phyloP scores from a whole-genome alignment of 202 grass and related monocot species.

The Saccharum hybrid region DNA sequence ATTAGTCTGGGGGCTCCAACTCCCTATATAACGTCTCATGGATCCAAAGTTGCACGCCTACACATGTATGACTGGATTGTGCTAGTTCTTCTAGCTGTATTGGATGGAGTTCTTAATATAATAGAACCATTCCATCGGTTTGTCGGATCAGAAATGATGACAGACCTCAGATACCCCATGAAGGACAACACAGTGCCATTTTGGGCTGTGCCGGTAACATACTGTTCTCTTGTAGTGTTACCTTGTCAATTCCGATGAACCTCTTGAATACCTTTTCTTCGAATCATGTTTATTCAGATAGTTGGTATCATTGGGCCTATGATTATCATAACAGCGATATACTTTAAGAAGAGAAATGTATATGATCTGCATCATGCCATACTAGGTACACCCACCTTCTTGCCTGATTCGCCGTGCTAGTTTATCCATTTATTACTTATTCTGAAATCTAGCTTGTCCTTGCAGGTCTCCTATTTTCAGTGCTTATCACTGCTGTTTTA shows the following conservation, averaged over 20 bases:
- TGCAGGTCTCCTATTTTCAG: slow-evolving; percentile 82
- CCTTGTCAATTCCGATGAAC: slow-evolving; percentile 20
- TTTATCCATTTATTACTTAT: slow-evolving; percentile 20
- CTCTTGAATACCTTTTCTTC: slow-evolving; percentile 19
- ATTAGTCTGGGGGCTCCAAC: slow-evolving; percentile 35
- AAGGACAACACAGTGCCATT: slow-evolving; percentile 92
- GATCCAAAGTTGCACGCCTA: slow-evolving; percentile 62
- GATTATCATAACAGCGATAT: slow-evolving; percentile 68
- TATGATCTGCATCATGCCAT: slow-evolving; percentile 95
- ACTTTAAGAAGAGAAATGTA: slow-evolving; percentile 81
- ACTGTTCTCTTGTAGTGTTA: slow-evolving; percentile 28
- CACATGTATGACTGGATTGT: slow-evolving; percentile 91
- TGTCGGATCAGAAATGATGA: slow-evolving; percentile 84
- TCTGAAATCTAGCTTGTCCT: slow-evolving; percentile 25
- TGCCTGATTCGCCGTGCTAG: not conserved
- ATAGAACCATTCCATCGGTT: slow-evolving; percentile 97
- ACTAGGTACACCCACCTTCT: slow-evolving; percentile 56
- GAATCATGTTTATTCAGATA: slow-evolving; percentile 56
- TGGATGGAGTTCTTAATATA: slow-evolving; percentile 71
- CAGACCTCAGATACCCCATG: slow-evolving; percentile 85
- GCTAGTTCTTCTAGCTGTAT: slow-evolving; percentile 60
- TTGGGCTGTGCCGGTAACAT: slow-evolving; percentile 84
- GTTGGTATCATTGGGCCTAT: slow-evolving; percentile 70
- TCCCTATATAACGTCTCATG: slow-evolving; percentile 65
- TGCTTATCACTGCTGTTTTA: slow-evolving; percentile 86